Evolutionary conservation across 768 basidiomycete species (phyloP).

Genomic region (Russula lepida): DNA sequence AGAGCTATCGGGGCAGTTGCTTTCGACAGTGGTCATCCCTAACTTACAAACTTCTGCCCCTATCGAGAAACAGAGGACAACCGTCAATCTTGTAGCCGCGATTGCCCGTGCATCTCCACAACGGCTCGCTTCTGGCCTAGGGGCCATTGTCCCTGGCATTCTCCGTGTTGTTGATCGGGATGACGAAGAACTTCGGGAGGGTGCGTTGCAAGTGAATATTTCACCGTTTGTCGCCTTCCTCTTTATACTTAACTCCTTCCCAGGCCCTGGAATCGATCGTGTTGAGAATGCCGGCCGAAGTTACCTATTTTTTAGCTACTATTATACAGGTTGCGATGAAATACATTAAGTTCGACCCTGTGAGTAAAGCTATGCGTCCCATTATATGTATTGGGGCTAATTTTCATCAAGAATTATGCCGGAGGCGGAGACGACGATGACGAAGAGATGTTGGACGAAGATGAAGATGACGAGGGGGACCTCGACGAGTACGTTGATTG

Average conservation of each 20-base stretch:
- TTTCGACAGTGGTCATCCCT: constrained; percentile 52
- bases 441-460: constrained; percentile 53
- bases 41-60: constrained; percentile 44
- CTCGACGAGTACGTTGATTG: constrained; percentile 55
- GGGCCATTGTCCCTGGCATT: constrained; percentile 60
- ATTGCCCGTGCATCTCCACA: constrained; percentile 67
- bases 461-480: constrained; percentile 74
- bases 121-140: constrained; percentile 53
- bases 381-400: neutral
- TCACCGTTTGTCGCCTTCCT: neutral
- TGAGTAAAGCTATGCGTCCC: constrained; percentile 31
- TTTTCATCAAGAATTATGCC: constrained; percentile 60
- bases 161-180: constrained; percentile 61
- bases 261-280: constrained; percentile 82
- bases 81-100: constrained; percentile 70
- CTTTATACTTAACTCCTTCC: neutral
- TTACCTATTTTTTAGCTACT: constrained; percentile 57
- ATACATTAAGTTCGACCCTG: constrained; percentile 91
- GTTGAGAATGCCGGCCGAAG: constrained; percentile 75
- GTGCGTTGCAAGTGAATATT: constrained; percentile 57
- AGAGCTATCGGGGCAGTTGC: constrained; percentile 50
- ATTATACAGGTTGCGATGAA: constrained; percentile 66
- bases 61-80: constrained; percentile 67
- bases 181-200: constrained; percentile 80
- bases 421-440: constrained; percentile 61